Evolutionary conservation across 192 early-diverging fungal genomes (phyloP), one percentile per base, ranked within the genome.

Genomic region (Entrophospora sp.): DNA sequence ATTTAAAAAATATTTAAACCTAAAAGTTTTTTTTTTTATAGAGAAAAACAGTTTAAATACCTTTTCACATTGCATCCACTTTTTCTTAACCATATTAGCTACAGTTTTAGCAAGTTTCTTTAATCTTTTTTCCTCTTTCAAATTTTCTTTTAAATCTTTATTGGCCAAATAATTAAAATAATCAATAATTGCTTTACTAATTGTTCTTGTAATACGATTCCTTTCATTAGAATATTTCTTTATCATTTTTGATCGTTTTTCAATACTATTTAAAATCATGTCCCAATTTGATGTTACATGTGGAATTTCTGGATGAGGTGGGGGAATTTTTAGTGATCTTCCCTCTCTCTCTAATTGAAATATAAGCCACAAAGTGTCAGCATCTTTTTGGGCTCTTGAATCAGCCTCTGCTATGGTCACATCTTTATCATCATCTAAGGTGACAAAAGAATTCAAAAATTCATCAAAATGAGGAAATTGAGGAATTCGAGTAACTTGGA

Each of bases 31-130:
- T 27, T 40, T 40, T 31, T 35, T 34, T n/a, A 56, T 56, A 57
- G 20, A 61, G 22, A 18, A 32, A 49, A 28, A 53, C 28, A 37
- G 18, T 24, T 70, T 69, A 43, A 82, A 76, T n/a, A 88, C 76
- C 44, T 69, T 65, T 58, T 85, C 77, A 2, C 88, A 80, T n/a
- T 78, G 74, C n/a, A 77, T 73, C 91, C 91, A 93, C 61, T 82
- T 84, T 38, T 81, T 79, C 63, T 82, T 81, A 7, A 93, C 80
- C 57, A 87, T 81, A 42, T 78, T 76, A 6, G 76, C 77, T 0
- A 85, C 82, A 71, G 79, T 78, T 48, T 91, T 93, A 1, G 89
- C 89, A 49, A 86, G 45, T 14, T 73, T 75, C 10, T 68, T 57
- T 13, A 82, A 43, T 27, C 78, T 57, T 18, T 79, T 77, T 42